These are phyloP conservation scores for Limonium bicolor DNA, from an alignment of 148 eudicot species.

Conservation along the genomic window DNA sequence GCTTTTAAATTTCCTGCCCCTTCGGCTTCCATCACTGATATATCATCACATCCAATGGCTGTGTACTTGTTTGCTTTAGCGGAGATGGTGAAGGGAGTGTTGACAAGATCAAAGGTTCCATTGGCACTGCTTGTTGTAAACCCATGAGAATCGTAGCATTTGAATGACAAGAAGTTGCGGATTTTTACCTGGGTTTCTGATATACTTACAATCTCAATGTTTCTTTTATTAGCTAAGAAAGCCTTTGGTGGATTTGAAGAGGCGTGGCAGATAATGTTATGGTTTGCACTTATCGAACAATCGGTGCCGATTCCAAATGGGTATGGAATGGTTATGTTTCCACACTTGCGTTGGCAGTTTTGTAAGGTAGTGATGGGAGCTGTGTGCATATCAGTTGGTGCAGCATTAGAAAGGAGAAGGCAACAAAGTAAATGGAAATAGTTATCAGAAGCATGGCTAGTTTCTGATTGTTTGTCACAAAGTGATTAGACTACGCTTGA, in stretches of 20 bases:
- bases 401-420: no score
- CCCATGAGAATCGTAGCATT: not conserved
- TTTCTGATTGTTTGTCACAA: no score
- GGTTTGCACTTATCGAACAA: not conserved
- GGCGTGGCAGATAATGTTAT: not conserved
- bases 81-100: not conserved
- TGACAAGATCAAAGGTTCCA: not conserved
- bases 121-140: not conserved
- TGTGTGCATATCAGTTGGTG: no score
- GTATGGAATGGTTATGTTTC: slow-evolving; percentile 1
- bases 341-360: not conserved
- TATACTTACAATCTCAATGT: no score
- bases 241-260: not conserved
- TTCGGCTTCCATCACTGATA: no score
- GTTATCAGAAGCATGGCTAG: no score
- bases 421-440: no score
- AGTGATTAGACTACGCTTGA: no score
- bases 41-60: slow-evolving; percentile 1
- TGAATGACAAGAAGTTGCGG: not conserved
- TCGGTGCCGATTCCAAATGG: slow-evolving; percentile 1
- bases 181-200: no score
- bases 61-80: not conserved
- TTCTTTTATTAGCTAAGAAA: no score
- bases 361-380: no score
- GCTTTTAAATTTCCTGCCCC: no score